phyloP scores from a whole-genome alignment of 164 flowering plant species.

The Vitis vinifera region DNA sequence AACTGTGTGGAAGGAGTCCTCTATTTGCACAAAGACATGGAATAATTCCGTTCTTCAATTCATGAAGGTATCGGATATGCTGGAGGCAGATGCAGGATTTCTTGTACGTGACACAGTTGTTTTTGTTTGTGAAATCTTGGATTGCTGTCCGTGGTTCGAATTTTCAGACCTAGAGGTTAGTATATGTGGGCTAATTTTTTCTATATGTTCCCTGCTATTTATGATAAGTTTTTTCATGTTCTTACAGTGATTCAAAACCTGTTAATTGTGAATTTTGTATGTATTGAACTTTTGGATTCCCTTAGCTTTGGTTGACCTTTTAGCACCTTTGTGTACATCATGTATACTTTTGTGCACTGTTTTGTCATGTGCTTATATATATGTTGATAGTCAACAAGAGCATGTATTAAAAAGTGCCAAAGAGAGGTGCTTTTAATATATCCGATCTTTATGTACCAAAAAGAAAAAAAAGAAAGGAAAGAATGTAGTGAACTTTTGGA shows the following conservation, averaged over 20 bases:
- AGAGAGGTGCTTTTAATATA: too few relatives aligned
- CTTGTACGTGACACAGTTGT: constrained; percentile 92
- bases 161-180: constrained; percentile 96
- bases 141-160: constrained; percentile 99
- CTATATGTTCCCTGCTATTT: neutral
- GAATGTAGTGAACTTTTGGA: too few relatives aligned
- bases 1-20: constrained; percentile 96
- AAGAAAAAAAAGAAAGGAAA: too few relatives aligned
- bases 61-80: constrained; percentile 99
- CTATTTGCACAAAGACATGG: constrained; percentile 99
- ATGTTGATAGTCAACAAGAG: too few relatives aligned
- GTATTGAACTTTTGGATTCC: neutral
- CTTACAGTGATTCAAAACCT: neutral
- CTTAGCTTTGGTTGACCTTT: too few relatives aligned
- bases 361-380: too few relatives aligned
- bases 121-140: constrained; percentile 96
- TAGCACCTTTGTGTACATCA: too few relatives aligned
- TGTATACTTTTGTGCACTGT: too few relatives aligned
- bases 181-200: constrained; percentile 1
- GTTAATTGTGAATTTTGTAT: neutral
- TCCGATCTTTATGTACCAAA: too few relatives aligned
- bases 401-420: too few relatives aligned
- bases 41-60: constrained; percentile 98
- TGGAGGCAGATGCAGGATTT: constrained; percentile 94
- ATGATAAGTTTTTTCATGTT: neutral